phyloP scores from a whole-genome alignment of 768 basidiomycete genomes.

The Leccinum subtestaceum region DNA sequence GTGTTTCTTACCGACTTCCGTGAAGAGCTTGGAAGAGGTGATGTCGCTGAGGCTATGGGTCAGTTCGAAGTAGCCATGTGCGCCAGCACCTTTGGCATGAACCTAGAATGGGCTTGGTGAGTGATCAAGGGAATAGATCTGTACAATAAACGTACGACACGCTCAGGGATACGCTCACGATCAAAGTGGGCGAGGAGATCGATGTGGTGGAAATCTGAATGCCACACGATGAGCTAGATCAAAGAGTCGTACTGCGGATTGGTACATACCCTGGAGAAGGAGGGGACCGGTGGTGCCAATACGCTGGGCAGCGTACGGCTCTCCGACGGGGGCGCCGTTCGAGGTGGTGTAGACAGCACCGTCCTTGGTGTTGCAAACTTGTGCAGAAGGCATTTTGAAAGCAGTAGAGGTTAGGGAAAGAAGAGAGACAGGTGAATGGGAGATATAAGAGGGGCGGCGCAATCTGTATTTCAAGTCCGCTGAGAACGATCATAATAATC shows the following conservation, averaged over 20 bases:
- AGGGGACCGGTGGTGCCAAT: constrained; percentile 78
- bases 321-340: constrained; percentile 70
- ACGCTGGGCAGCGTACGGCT: constrained; percentile 79
- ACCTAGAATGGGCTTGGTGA: constrained; percentile 49
- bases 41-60: constrained; percentile 84
- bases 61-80: constrained; percentile 90
- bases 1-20: constrained; percentile 62
- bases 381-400: constrained; percentile 61
- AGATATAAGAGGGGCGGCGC: constrained; percentile 12
- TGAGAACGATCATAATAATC: constrained; percentile 19
- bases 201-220: constrained; percentile 82
- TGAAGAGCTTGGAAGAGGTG: constrained; percentile 68
- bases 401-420: constrained; percentile 3
- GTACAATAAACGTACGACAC: constrained; percentile 55
- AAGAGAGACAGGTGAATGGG: background rate
- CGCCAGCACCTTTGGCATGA: constrained; percentile 90
- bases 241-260: background rate
- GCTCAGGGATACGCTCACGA: constrained; percentile 94
- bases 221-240: constrained; percentile 14
- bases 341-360: constrained; percentile 79
- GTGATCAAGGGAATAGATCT: background rate
- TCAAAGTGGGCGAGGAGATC: constrained; percentile 91
- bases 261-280: constrained; percentile 70
- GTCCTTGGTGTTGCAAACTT: constrained; percentile 53
- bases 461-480: constrained; percentile 24